phyloP scores from a whole-genome alignment of 2,329 filamentous ascomycete genomes.

The Aspergillus spinulosporus region DNA sequence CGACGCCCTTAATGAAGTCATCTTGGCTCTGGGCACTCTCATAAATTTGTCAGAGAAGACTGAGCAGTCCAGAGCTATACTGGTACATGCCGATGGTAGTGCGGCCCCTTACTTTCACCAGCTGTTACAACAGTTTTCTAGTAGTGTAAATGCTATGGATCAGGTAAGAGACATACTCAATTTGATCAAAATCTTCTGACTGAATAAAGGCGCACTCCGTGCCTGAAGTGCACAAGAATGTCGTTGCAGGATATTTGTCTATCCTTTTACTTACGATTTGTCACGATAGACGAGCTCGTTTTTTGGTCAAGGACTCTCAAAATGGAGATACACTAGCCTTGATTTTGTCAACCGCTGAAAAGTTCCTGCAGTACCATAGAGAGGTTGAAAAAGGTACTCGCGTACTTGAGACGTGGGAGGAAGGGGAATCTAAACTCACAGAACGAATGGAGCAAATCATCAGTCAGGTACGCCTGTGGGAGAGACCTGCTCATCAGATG shows the following conservation, averaged over 20 bases:
- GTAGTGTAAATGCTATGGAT: conserved; percentile 63
- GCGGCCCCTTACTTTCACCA: conserved; percentile 54
- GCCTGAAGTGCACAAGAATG: conserved; percentile 73
- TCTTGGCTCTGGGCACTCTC: conserved; percentile 76
- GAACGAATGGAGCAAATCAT: conserved; percentile 56
- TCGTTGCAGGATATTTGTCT: conserved; percentile 82
- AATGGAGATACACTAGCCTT: conserved; percentile 50
- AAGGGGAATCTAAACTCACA: conserved; percentile 55
- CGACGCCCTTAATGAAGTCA: conserved; percentile 62
- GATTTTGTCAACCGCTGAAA: conserved; percentile 59
- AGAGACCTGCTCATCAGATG: neutral
- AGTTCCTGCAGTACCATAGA: conserved; percentile 62
- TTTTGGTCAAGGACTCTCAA: conserved; percentile 45
- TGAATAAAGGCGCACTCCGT: conserved; percentile 51
- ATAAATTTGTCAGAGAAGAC: conserved; percentile 87
- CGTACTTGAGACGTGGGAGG: conserved; percentile 47
- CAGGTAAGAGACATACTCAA: conserved; percentile 58
- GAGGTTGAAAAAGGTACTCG: conserved; percentile 55
- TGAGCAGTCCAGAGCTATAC: conserved; percentile 57
- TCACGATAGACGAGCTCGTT: conserved; percentile 52
- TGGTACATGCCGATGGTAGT: conserved; percentile 43
- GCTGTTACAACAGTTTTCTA: conserved; percentile 67
- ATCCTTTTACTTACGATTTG: conserved; percentile 82
- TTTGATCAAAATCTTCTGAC: conserved; percentile 15
- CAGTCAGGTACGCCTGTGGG: conserved; percentile 38